Base-by-base conservation (phyloP, 1,284 basidiomycete species). In the Cystobasidium pallidum region DNA sequence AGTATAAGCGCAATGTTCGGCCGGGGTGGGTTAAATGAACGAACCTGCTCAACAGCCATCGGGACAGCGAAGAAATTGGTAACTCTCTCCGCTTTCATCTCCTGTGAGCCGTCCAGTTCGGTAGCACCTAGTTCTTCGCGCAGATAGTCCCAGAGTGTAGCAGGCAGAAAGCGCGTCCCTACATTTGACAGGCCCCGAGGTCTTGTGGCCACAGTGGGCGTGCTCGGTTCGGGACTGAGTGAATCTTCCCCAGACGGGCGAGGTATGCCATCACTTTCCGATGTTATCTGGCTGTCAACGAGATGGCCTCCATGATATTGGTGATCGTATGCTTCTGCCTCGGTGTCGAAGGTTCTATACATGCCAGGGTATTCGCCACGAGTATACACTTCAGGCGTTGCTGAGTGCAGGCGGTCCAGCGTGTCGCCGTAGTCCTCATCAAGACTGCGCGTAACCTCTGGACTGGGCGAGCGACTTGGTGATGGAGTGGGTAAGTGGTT, bases 21-120 rank as follows among this genome's bases (percentile, higher is more conserved):
- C n/a, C n/a, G n/a, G n/a, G n/a, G n/a, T n/a, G n/a, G n/a, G n/a
- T n/a, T n/a, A n/a, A n/a, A n/a, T n/a, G 39, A 17, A 13, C 36
- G 36, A 15, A 91, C 92, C 86, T 96, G 95, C 81, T 99, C 96
- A 75, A 96, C 88, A 19, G 93, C 94, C 8, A 94, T 80, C 0
- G 96, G 96, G 49, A 99, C 92, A 70, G 87, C 89, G 74, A 99
- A 83, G 79, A 99, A 99, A 82, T 99, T 99, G 79, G 91, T 90
- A 61, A 99, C 94, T n/a, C 96, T 85, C 78, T 99, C 96, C 91
- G 93, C 93, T 81, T 94, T 94, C 76, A 94, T 83, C 79, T 95
- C 93, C 78, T 95, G 91, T 74, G 92, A 90, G 0, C 89, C 92
- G 80, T 95, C 92, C 80, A 93, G 91, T 82, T 94, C 92, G 36